These are phyloP conservation scores for California macrophylla DNA, from an alignment of 441 rosid genomes.

Conservation along the genomic window DNA sequence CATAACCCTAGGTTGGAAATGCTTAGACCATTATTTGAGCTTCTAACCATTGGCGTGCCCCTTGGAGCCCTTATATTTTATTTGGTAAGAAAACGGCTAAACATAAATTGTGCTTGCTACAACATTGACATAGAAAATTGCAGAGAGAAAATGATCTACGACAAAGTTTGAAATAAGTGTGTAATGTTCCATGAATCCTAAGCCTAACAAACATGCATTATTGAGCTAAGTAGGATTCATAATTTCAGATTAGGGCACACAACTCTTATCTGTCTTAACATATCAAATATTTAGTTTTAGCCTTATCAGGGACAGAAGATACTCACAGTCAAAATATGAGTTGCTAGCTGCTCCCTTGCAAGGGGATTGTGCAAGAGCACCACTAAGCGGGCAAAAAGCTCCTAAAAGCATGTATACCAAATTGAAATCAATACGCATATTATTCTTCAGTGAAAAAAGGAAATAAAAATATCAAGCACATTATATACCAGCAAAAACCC, in stretches of 20 bases:
- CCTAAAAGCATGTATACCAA: constrained; percentile 39
- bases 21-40: neutral
- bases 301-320: constrained; percentile 16
- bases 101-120: constrained; percentile 14
- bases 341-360: constrained; percentile 75
- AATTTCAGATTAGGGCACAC: neutral
- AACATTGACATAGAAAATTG: constrained; percentile 5
- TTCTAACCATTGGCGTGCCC: neutral
- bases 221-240: neutral
- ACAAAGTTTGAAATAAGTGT: neutral
- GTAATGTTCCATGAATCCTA: constrained; percentile 2
- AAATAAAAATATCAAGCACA: constrained; percentile 15
- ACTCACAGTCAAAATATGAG: constrained; percentile 86
- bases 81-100: constrained; percentile 7
- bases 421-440: constrained; percentile 14
- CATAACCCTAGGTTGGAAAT: neutral
- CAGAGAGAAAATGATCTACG: constrained; percentile 6
- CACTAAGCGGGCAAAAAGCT: constrained; percentile 80
- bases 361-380: constrained; percentile 94
- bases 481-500: constrained; percentile 15
- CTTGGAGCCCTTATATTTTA: neutral
- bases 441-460: constrained; percentile 6
- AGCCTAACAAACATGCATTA: neutral
- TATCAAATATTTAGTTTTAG: constrained; percentile 3
- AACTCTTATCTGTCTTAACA: constrained; percentile 1